Conservation (phyloP, 352 stramenopile species). For the Phytophthora hibernalis region DNA sequence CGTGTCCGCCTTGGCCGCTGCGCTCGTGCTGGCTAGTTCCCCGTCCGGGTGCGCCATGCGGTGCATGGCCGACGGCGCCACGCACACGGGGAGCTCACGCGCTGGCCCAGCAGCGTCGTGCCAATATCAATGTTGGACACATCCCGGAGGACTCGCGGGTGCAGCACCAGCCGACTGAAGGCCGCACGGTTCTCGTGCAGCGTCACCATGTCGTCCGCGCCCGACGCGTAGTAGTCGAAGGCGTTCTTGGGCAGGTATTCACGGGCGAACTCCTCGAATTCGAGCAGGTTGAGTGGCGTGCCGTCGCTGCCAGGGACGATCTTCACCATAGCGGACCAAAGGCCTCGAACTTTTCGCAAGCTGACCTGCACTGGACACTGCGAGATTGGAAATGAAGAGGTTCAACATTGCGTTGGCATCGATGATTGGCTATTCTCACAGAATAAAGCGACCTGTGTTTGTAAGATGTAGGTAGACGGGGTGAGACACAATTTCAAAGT, state of each 20-base stretch:
- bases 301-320: slow-evolving; percentile 73
- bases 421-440: too few species aligned
- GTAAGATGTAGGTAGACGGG: too few species aligned
- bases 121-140: slow-evolving; percentile 93
- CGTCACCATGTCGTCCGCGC: slow-evolving; percentile 93
- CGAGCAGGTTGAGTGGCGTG: slow-evolving; percentile 88
- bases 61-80: slow-evolving; percentile 92
- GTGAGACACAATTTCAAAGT: too few species aligned
- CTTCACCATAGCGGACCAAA: too few species aligned
- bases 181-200: slow-evolving; percentile 85
- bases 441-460: too few species aligned
- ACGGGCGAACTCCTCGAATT: slow-evolving; percentile 91
- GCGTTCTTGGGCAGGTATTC: slow-evolving; percentile 92
- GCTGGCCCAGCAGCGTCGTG: slow-evolving; percentile 92
- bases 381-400: too few species aligned
- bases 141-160: slow-evolving; percentile 94
- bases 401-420: too few species aligned
- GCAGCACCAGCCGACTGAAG: slow-evolving; percentile 94
- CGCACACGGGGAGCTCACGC: slow-evolving; percentile 94
- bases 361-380: too few species aligned
- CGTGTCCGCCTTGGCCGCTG: slow-evolving; percentile 85
- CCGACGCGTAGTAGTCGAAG: slow-evolving; percentile 93
- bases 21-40: slow-evolving; percentile 87
- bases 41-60: slow-evolving; percentile 96
- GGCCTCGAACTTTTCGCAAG: too few species aligned